A percentile compares a stretch with the other conserved stretches of the same genome.
phyloP scores from a whole-genome alignment of 495 filamentous ascomycete genomes.

The Lasiosphaeriaceae sp. region DNA sequence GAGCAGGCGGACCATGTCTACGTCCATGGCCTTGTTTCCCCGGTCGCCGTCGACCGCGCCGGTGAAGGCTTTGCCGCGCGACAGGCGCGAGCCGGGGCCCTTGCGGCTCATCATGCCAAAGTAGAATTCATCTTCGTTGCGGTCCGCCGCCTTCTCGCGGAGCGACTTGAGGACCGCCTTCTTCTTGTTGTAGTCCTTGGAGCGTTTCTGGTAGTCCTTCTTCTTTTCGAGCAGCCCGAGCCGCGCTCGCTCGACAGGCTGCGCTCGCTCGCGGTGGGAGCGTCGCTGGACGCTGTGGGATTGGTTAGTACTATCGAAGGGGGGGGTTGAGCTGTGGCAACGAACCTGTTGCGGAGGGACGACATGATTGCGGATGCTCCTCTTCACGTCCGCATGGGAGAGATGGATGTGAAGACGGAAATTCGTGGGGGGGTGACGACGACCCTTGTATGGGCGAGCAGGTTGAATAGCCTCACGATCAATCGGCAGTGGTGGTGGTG shows the following conservation, averaged over 20 bases:
- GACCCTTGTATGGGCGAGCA: too few species aligned
- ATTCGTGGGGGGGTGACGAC: too few species aligned
- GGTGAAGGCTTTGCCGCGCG: conserved; percentile 37
- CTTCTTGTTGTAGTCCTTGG: conserved; percentile 83
- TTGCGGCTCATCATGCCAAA: conserved; percentile 77
- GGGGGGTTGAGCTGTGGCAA: neutral
- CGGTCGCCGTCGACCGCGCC: conserved; percentile 59
- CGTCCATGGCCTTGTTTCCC: conserved; percentile 55
- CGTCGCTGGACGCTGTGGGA: conserved; percentile 27
- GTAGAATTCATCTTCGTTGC: conserved; percentile 96
- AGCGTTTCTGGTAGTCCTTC: conserved; percentile 83
- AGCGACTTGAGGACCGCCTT: conserved; percentile 74
- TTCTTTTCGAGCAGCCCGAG: conserved; percentile 37
- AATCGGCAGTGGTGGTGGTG: too few species aligned
- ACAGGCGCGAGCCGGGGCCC: conserved; percentile 29
- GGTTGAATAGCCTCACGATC: too few species aligned
- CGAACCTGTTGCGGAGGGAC: conserved; percentile 29
- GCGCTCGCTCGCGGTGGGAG: conserved; percentile 78
- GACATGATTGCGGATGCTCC: conserved; percentile 20
- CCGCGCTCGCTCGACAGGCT: conserved; percentile 64
- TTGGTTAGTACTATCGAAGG: neutral
- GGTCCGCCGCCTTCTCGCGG: conserved; percentile 72
- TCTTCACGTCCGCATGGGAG: neutral
- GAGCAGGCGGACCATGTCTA: conserved; percentile 76
- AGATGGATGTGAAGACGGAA: too few species aligned